Evolutionary conservation across 2,329 filamentous ascomycete species (phyloP), one percentile per base, ranked within the genome.

Genomic region (Colletotrichum trifolii): DNA sequence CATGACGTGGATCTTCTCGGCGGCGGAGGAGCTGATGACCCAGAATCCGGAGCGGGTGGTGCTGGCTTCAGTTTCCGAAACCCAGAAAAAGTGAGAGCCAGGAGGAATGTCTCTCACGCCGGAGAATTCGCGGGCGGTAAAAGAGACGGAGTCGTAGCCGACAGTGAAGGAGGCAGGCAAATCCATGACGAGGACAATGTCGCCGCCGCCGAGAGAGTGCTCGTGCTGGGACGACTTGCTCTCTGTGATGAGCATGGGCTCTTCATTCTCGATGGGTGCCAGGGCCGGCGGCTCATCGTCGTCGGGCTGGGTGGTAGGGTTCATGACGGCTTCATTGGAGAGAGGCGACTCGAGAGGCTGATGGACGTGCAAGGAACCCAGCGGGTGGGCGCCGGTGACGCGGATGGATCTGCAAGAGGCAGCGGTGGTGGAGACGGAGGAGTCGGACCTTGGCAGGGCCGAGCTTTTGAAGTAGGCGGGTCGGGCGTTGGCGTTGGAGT

Each of bases 61-160:
- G 15, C 81, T 77, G 15, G 78, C 77, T 2, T 78, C 77, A 0
- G 81, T 79, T 25, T 85, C 79, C 2, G 86, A 79, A 35, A 84
- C 81, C 86, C 87, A 90, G 62, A 89, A 77, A 64, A 90, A 84
- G 71, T 90, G 88, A 12, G 83, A 73, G 0, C 88, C 88, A 0
- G 78, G 71, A 0, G 86, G 85, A 34, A 90, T 77, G 59, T 86
- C 79, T 25, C 81, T 81, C 62, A 90, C 78, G 17, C 87, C 87
- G 8, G 77, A 75, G 68, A 89, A 85, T 25, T 80, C 74, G 45
- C 74, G 76, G 6, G 79, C 79, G 13, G 79, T 82, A 67, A 86
- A 80, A 2, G 82, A 82, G 49, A 83, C 72, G 2, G 80, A 76
- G 69, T 88, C 86, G 69, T 83, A 85, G 48, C 85, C 85, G 15